Evolutionary conservation across 306 rosid genomes (phyloP).

Genomic region (Prunus dulcis): DNA sequence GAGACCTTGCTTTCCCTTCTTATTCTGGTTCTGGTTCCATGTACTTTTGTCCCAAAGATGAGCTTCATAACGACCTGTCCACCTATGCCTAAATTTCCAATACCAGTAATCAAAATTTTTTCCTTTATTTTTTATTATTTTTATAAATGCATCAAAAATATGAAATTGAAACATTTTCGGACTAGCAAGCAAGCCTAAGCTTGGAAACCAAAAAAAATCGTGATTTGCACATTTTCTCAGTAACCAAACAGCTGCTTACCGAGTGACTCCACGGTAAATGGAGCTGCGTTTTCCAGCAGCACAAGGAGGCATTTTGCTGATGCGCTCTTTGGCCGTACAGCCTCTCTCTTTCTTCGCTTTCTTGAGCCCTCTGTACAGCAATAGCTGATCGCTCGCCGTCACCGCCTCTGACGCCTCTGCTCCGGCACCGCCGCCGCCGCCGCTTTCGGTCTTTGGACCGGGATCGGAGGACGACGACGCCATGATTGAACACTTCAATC

Average conservation of each 20-base stretch:
- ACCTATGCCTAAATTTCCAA: conserved; percentile 78
- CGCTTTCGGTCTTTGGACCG: conserved; percentile 50
- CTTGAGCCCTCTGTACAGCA: conserved; percentile 81
- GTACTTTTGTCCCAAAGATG: conserved; percentile 99
- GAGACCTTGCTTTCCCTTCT: conserved; percentile 98
- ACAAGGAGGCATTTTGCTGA: conserved; percentile 98
- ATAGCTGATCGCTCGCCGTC: conserved; percentile 55
- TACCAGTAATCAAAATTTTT: neutral
- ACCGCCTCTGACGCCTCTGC: conserved; percentile 50
- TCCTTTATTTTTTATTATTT: neutral
- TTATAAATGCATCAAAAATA: neutral
- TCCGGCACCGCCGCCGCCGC: conserved; percentile 27
- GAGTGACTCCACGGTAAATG: conserved; percentile 95
- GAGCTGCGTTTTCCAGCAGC: conserved; percentile 98
- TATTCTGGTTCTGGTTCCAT: conserved; percentile 98
- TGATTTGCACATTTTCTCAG: neutral
- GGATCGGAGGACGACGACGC: conserved; percentile 94
- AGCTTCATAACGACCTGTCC: conserved; percentile 99
- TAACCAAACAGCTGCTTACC: conserved; percentile 36
- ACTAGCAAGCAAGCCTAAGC: neutral
- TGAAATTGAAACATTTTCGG: neutral
- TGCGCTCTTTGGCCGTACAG: conserved; percentile 94
- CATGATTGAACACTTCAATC: conserved; percentile 31
- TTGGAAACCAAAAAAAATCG: too few species aligned
- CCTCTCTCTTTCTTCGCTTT: conserved; percentile 93